A percentile compares a stretch with the other conserved stretches of the same genome.
Evolutionary conservation across 139 green algal genomes (phyloP).

Genomic region (Coelastrella sp.): DNA sequence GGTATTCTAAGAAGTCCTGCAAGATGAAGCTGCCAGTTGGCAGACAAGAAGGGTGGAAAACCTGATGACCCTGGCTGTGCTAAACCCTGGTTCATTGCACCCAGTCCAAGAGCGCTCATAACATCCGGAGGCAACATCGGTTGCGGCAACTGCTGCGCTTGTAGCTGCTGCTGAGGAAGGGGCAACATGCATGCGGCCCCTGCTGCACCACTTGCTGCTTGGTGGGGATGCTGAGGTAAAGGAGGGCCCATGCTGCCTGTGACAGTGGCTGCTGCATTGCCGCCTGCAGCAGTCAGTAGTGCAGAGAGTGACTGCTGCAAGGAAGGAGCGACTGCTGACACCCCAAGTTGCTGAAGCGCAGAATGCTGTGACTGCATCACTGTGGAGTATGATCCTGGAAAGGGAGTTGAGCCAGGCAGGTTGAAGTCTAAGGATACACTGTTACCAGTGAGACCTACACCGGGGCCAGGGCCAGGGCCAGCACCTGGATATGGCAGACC

Average conservation of each 20-base stretch:
- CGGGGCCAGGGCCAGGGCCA: not conserved
- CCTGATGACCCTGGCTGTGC: not conserved
- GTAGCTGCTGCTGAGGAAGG: not conserved
- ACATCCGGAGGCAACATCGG: slow-evolving; percentile 4
- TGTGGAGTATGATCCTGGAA: too few relatives aligned
- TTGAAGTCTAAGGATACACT: not conserved
- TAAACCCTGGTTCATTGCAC: not conserved
- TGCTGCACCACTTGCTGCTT: not conserved
- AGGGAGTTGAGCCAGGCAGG: not conserved
- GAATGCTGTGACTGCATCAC: too few relatives aligned
- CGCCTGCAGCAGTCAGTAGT: not conserved
- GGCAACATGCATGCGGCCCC: not conserved
- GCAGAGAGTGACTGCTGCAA: slow-evolving; percentile 11
- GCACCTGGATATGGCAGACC: slow-evolving; percentile 2
- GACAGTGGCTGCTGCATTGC: not conserved
- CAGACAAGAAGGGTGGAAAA: not conserved
- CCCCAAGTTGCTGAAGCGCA: not conserved
- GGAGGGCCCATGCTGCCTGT: not conserved
- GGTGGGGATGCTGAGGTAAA: slow-evolving; percentile 1
- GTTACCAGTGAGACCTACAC: not conserved
- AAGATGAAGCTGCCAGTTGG: slow-evolving; percentile 17
- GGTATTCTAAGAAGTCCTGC: slow-evolving; percentile 19
- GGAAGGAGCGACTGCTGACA: not conserved
- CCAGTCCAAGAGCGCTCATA: not conserved
- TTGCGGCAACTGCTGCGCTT: not conserved